Base-by-base conservation (phyloP, 1,284 basidiomycete species). In the Xerocomus minutiporus region DNA sequence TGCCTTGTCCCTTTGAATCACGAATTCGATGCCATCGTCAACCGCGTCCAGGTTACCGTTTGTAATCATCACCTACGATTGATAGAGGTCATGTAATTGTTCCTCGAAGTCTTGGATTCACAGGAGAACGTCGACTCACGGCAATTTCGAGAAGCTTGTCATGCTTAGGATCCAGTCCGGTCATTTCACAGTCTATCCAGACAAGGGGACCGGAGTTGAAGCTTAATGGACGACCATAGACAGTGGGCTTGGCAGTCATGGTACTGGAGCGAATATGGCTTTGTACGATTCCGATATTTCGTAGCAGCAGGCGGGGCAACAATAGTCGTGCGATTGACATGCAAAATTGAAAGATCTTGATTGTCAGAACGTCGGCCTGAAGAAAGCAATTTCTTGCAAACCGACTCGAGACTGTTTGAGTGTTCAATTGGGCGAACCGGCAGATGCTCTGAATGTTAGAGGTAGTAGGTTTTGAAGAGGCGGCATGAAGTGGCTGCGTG, bases 141-240 rank as follows among this genome's bases (percentile, higher is more conserved):
- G 86, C 86, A 64, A 89, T 85, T 66, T 93, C 91, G 4, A 93
- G 65, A 25, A 93, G 80, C 53, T 82, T 82, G 65, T 93, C 87
- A 29, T 68, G 81, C 28, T 77, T 74, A 4, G 77, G 76, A 62
- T 87, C 71, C 23, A 86, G 67, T 5, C 84, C 84, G 2, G 89
- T 91, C 91, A 93, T 93, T 71, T 93, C 91, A 63, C 90, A 91
- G 66, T 93, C 91, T 47, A 93, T 80, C 91, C 91, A 93, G 2
- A 93, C 88, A 46, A 93, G 70, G 8, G 91, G 90, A 0, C 88
- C 87, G 17, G 80, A 76, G 6, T 72, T 61, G 42, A 75, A 79
- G 52, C 74, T 70, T 28, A 83, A 62, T 34, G 68, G 62, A 51
- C 58, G 65, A 25, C 25, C 34, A 4, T 34, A 38, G 48, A 35